A percentile compares a stretch with the other conserved stretches of the same genome.
Conservation (phyloP, 23 red algal genomes). For the Gracilaria vermiculophylla region DNA sequence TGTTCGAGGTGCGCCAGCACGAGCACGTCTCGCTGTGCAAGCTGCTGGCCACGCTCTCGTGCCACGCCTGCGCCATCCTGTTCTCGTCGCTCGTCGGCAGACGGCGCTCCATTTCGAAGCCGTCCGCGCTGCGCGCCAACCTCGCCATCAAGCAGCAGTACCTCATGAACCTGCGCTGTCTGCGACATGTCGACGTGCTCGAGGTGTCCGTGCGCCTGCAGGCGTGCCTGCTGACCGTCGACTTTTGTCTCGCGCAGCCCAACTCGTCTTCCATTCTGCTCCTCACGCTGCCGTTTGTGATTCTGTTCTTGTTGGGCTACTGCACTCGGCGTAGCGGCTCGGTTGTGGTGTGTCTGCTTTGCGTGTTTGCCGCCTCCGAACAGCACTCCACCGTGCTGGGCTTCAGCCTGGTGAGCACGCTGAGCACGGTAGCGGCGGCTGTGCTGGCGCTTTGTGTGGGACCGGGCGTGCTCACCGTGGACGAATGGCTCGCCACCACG, state of each 20-base stretch:
- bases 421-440: slow-evolving; percentile 19
- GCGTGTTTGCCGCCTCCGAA: not conserved
- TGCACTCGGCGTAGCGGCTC: slow-evolving; percentile 31
- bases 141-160: slow-evolving; percentile 1
- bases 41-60: not conserved
- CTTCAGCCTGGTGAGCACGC: slow-evolving; percentile 31
- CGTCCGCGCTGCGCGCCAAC: slow-evolving; percentile 14
- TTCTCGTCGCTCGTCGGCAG: slow-evolving; percentile 42
- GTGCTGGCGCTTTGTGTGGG: slow-evolving; percentile 31
- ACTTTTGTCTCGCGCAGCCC: slow-evolving; percentile 4
- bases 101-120: slow-evolving; percentile 52
- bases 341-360: slow-evolving; percentile 21
- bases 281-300: slow-evolving; percentile 44
- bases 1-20: not conserved
- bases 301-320: slow-evolving; percentile 31
- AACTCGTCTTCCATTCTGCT: slow-evolving; percentile 5
- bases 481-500: slow-evolving; percentile 53
- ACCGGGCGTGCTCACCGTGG: slow-evolving; percentile 46
- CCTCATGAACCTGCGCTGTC: not conserved
- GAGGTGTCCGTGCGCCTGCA: slow-evolving; percentile 31
- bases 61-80: slow-evolving; percentile 22
- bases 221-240: slow-evolving; percentile 11
- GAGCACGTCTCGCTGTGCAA: not conserved
- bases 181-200: slow-evolving; percentile 35
- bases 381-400: slow-evolving; percentile 18